Evolutionary conservation across 495 filamentous ascomycete genomes (phyloP).

Genomic region (Podospora australis): DNA sequence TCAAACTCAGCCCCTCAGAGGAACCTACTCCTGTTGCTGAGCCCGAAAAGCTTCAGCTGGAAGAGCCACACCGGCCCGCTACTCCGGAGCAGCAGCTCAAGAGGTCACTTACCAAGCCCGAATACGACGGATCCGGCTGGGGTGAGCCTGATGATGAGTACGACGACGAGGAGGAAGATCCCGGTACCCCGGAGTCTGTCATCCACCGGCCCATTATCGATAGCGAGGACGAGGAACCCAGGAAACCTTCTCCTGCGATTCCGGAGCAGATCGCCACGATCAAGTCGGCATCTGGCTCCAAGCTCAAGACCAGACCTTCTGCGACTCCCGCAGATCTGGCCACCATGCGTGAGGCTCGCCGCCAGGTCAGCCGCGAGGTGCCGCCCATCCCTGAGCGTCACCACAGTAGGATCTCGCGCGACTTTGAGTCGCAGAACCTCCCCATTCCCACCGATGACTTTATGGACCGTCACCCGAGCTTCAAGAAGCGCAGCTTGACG

Average conservation of each 20-base stretch:
- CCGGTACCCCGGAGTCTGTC: slow-evolving; percentile 87
- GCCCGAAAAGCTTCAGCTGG: slow-evolving; percentile 29
- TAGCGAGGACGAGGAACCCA: slow-evolving; percentile 37
- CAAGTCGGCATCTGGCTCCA: slow-evolving; percentile 72
- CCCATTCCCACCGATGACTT: slow-evolving; percentile 27
- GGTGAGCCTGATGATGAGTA: slow-evolving; percentile 47
- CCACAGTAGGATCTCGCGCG: slow-evolving; percentile 43
- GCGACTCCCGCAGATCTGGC: slow-evolving; percentile 77
- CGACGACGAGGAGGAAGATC: slow-evolving; percentile 46
- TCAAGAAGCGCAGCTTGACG: slow-evolving; percentile 52
- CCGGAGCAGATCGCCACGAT: slow-evolving; percentile 86
- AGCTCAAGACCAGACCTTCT: slow-evolving; percentile 85
- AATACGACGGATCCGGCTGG: slow-evolving; percentile 52
- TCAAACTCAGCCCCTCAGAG: slow-evolving; percentile 36
- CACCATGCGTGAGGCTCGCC: slow-evolving; percentile 79
- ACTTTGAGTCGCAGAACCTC: slow-evolving; percentile 31
- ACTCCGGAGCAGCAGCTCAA: slow-evolving; percentile 56
- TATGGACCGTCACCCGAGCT: slow-evolving; percentile 47
- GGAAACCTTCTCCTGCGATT: slow-evolving; percentile 52
- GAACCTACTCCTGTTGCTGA: slow-evolving; percentile 22
- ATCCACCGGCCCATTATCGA: slow-evolving; percentile 67
- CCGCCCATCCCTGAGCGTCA: slow-evolving; percentile 58
- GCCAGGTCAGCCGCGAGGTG: slow-evolving; percentile 69
- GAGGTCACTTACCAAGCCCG: slow-evolving; percentile 39
- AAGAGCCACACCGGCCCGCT: slow-evolving; percentile 47